These are phyloP conservation scores for Graphilbum fragrans DNA, from an alignment of 2,329 filamentous ascomycete species.

Conservation along the genomic window DNA sequence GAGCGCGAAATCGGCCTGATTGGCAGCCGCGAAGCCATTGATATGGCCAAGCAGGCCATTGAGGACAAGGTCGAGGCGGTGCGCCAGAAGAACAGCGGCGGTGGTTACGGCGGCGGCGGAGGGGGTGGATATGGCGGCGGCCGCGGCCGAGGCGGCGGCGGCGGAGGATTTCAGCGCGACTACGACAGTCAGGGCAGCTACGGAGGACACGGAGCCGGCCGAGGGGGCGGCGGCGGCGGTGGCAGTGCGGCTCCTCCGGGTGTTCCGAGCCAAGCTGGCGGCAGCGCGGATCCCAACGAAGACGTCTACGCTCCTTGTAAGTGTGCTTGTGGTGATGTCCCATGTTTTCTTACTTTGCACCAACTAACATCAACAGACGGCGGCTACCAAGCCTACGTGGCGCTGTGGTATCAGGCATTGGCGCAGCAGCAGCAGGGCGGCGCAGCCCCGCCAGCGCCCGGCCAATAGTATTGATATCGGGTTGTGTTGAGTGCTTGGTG, in stretches of 20 bases:
- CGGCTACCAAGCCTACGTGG: conserved; percentile 69
- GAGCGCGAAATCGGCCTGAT: conserved; percentile 81
- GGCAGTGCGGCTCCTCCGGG: conserved; percentile 33
- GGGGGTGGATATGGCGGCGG: conserved; percentile 38
- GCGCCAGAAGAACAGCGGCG: conserved; percentile 41
- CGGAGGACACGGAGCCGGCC: conserved; percentile 39
- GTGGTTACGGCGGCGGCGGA: conserved; percentile 27
- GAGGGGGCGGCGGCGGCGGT: conserved; percentile 21
- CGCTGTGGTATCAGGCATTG: conserved; percentile 67
- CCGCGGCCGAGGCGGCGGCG: conserved; percentile 33
- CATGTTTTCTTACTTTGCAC: background rate
- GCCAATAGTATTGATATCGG: conserved; percentile 1
- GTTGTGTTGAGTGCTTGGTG: no score
- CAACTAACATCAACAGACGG: conserved; percentile 41
- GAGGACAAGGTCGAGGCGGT: conserved; percentile 88
- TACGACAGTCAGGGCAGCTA: conserved; percentile 27
- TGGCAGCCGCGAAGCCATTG: conserved; percentile 65
- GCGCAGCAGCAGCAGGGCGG: conserved; percentile 16
- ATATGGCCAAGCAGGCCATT: conserved; percentile 70
- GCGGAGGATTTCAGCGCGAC: conserved; percentile 34
- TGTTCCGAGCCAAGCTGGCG: conserved; percentile 23
- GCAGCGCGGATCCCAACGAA: conserved; percentile 35
- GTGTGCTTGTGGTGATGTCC: conserved; percentile 15
- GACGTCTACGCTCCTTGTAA: conserved; percentile 68
- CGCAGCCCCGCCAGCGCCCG: conserved; percentile 5